Base-by-base conservation (phyloP, 148 eudicot species). In the Rhododendron henanense region DNA sequence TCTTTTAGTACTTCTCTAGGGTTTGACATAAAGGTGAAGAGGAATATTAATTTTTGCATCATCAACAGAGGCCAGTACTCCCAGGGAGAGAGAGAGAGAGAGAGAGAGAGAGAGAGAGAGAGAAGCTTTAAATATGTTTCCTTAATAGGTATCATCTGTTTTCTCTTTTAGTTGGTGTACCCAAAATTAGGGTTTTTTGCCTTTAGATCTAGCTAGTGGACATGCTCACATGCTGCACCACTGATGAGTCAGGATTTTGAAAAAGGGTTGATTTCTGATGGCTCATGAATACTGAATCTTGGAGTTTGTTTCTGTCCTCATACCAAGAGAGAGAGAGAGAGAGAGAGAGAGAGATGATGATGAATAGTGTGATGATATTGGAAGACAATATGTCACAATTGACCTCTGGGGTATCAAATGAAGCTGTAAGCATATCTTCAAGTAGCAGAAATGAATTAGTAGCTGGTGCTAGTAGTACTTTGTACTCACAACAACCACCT, bases 321-420 rank as follows among this genome's bases (percentile, higher is more conserved):
- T 41, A 81, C 69, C 50, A 8, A 31, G 50, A 47, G 50, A 47
- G 50, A 47, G 50, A 47, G 50, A 45, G 47, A 45, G 9, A 47
- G 9, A 41, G 45, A 41, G 45, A 41, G 7, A 41, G 45, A 41
- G 45, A 41, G 79, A 85, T 45, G 87, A 90, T 91, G 92, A 91
- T 90, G 87, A 92, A 90, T 77, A 92, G 92, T 79, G 63, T 91
- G 86, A 74, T 88, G 86, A 65, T 88, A 61, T 82, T 90, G 44
- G 94, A 92, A 81, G 95, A 92, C 85, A 90, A 73, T 85, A 89
- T 93, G 94, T 94, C 95, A 77, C 93, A 93, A 88, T 89, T 94
- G 88, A 94, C 95, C n/a, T 88, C 92, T 61, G 88, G 19, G 23
- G 61, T 90, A 85, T 94, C 97, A 10, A 92, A 92, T 89, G 96